Percentiles rank a stretch among this genome's conserved stretches.
phyloP scores from a whole-genome alignment of 306 rosid genomes.

The Vigna radiata region DNA sequence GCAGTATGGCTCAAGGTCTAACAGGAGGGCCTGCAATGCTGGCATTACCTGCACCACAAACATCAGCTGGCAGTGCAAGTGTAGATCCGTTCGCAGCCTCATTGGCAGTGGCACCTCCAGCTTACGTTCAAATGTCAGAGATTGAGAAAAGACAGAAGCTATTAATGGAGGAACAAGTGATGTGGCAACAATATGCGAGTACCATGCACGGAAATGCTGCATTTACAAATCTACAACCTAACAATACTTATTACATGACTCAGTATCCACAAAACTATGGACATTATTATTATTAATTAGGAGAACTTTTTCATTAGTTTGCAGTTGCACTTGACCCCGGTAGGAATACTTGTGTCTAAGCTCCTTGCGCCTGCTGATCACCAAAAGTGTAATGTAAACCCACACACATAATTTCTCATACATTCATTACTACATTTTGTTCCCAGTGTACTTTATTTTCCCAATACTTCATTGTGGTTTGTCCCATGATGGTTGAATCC shows the following conservation, averaged over 20 bases:
- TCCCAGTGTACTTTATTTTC: too few species aligned
- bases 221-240: slow-evolving; percentile 49
- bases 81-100: slow-evolving; percentile 90
- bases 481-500: too few species aligned
- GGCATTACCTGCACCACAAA: slow-evolving; percentile 79
- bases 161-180: slow-evolving; percentile 70
- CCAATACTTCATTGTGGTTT: too few species aligned
- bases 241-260: slow-evolving; percentile 53
- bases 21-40: slow-evolving; percentile 65
- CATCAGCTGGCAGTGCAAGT: not conserved
- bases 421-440: not conserved
- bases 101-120: slow-evolving; percentile 68
- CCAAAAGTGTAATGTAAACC: not conserved
- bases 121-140: slow-evolving; percentile 91
- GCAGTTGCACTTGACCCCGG: not conserved
- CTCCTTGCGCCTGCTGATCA: not conserved
- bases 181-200: slow-evolving; percentile 92
- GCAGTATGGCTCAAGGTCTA: slow-evolving; percentile 72
- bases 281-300: slow-evolving; percentile 38
- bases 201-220: slow-evolving; percentile 75
- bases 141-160: slow-evolving; percentile 77
- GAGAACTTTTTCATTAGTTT: not conserved
- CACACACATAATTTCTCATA: not conserved
- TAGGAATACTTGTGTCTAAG: not conserved
- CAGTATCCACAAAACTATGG: slow-evolving; percentile 62